phyloP scores from a whole-genome alignment of 805 yeast genomes.

The Alloascoidea africana region DNA sequence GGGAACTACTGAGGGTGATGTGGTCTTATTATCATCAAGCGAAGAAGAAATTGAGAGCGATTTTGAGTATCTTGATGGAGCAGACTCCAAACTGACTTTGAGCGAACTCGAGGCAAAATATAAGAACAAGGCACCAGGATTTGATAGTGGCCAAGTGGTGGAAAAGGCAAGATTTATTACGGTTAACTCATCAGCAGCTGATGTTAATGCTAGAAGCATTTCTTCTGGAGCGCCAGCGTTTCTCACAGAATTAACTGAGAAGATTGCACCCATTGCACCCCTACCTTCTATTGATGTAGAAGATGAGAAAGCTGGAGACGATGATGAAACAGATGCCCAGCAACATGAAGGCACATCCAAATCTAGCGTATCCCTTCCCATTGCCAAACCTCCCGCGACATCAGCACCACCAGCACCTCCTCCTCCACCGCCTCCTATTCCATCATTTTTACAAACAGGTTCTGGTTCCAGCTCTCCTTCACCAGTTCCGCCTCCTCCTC shows the following conservation, averaged over 20 bases:
- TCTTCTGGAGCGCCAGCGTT: neutral
- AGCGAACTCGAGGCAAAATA: neutral
- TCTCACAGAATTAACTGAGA: neutral
- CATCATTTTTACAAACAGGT: constrained; percentile 9
- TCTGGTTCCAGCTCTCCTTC: too few relatives aligned
- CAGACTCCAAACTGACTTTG: too few relatives aligned
- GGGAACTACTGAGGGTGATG: too few relatives aligned
- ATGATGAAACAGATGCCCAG: neutral
- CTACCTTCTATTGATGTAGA: neutral
- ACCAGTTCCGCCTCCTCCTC: constrained; percentile 14
- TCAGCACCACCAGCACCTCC: constrained; percentile 24
- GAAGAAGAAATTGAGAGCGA: too few relatives aligned
- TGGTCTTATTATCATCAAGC: too few relatives aligned
- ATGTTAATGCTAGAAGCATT: neutral
- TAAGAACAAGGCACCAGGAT: neutral
- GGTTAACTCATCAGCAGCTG: neutral
- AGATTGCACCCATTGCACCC: neutral
- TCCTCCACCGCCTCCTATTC: constrained; percentile 17
- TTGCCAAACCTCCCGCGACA: constrained; percentile 10
- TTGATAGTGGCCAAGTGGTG: neutral
- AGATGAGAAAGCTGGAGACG: neutral
- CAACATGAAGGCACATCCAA: neutral
- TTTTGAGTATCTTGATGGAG: too few relatives aligned
- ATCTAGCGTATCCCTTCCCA: constrained; percentile 6
- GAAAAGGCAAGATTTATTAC: neutral